A percentile compares a stretch with the other conserved stretches of the same genome.
Evolutionary conservation across 1,139 yeast species (phyloP).

Genomic region (Oligophagozyma castellii): DNA sequence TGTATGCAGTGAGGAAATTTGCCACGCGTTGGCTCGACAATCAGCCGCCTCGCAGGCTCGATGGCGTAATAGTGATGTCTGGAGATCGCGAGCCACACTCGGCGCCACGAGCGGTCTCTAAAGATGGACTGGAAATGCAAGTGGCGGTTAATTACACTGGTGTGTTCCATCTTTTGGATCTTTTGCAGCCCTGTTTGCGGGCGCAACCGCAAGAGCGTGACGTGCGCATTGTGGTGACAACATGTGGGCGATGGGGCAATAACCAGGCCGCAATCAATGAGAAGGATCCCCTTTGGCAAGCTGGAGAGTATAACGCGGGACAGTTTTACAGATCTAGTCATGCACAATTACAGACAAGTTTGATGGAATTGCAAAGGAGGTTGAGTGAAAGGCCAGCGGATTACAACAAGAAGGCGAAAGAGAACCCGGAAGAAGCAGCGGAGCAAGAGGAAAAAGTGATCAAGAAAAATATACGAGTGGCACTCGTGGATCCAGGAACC

Average conservation of each 20-base stretch:
- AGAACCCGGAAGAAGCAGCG: too few species aligned
- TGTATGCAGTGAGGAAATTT: slow-evolving; percentile 71
- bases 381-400: slow-evolving; percentile 28
- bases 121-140: slow-evolving; percentile 78
- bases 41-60: slow-evolving; percentile 78
- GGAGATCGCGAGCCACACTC: slow-evolving; percentile 62
- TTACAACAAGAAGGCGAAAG: slow-evolving; percentile 19
- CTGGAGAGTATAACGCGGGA: slow-evolving; percentile 48
- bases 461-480: slow-evolving; percentile 62
- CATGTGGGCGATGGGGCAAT: slow-evolving; percentile 70
- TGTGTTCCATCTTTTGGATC: slow-evolving; percentile 65
- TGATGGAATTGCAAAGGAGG: slow-evolving; percentile 58
- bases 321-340: slow-evolving; percentile 78
- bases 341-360: slow-evolving; percentile 58
- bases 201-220: slow-evolving; percentile 93
- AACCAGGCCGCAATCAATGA: slow-evolving; percentile 54
- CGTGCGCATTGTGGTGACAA: slow-evolving; percentile 62
- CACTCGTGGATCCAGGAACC: slow-evolving; percentile 80
- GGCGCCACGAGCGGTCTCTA: slow-evolving; percentile 41
- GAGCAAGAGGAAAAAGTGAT: slow-evolving; percentile 26
- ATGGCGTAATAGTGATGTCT: slow-evolving; percentile 80
- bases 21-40: slow-evolving; percentile 93
- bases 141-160: slow-evolving; percentile 71
- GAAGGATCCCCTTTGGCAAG: slow-evolving; percentile 54
- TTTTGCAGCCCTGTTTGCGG: slow-evolving; percentile 66